Evolutionary conservation across 345 rosid species (phyloP).

Genomic region (Streptanthus diversifolius): DNA sequence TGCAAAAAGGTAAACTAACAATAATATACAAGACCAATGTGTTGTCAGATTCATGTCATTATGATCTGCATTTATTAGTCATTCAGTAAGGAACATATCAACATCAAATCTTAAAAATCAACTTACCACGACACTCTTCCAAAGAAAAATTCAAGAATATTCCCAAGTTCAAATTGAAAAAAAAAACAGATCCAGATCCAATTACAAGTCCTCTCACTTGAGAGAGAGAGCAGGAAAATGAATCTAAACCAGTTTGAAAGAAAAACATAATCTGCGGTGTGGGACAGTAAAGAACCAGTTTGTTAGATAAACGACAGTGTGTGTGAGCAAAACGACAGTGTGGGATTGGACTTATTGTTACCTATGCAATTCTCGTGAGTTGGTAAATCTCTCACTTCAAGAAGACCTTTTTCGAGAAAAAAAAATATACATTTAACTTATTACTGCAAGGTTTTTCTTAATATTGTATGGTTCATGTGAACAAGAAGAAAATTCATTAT

Average conservation of each 20-base stretch:
- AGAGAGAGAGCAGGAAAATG: slow-evolving; percentile 15
- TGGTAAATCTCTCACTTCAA: slow-evolving; percentile 23
- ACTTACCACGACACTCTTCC: slow-evolving; percentile 17
- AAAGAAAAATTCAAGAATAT: neutral
- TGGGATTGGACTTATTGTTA: slow-evolving; percentile 28
- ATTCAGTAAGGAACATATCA: slow-evolving; percentile 29
- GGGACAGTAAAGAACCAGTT: slow-evolving; percentile 12
- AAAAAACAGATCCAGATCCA: slow-evolving; percentile 16
- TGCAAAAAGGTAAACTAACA: slow-evolving; percentile 9
- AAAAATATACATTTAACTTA: neutral
- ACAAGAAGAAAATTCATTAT: neutral
- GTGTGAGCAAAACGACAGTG: slow-evolving; percentile 14
- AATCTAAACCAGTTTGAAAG: slow-evolving; percentile 9
- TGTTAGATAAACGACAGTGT: slow-evolving; percentile 2
- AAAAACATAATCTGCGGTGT: neutral
- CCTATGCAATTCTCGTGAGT: slow-evolving; percentile 29
- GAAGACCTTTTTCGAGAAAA: neutral
- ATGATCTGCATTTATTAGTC: slow-evolving; percentile 29
- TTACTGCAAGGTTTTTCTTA: neutral
- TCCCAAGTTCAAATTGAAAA: slow-evolving; percentile 10
- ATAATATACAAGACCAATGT: slow-evolving; percentile 17
- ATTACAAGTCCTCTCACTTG: neutral
- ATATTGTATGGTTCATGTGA: slow-evolving; percentile 8
- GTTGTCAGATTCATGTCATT: slow-evolving; percentile 29
- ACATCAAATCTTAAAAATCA: slow-evolving; percentile 24